phyloP scores from a whole-genome alignment of 257 asterid genomes.

The Salvia splendens region DNA sequence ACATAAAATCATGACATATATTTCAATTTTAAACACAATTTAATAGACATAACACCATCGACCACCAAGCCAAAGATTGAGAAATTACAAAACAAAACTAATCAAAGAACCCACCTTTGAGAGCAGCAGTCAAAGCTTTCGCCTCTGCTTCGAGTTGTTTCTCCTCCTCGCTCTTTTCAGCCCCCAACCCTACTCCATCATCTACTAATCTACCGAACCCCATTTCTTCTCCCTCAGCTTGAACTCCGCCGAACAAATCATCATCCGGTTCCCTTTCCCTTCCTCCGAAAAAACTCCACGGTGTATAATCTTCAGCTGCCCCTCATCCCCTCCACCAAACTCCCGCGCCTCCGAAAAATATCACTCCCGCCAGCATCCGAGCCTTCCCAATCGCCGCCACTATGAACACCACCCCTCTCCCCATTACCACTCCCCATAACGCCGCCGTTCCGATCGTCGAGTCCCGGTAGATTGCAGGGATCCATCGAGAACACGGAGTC shows the following conservation, averaged over 20 bases:
- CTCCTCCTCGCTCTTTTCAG: slow-evolving; percentile 42
- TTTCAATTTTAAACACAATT: too few relatives aligned
- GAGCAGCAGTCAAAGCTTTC: slow-evolving; percentile 51
- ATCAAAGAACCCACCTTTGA: slow-evolving; percentile 48
- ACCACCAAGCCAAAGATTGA: slow-evolving; percentile 2
- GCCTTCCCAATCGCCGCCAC: slow-evolving; percentile 25
- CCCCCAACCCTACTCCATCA: slow-evolving; percentile 26
- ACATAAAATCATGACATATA: background rate
- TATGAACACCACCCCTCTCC: slow-evolving; percentile 17
- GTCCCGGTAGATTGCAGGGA: slow-evolving; percentile 33
- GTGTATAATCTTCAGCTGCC: slow-evolving; percentile 37
- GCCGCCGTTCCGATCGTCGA: slow-evolving; percentile 31
- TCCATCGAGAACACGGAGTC: slow-evolving; percentile 50
- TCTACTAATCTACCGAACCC: slow-evolving; percentile 31
- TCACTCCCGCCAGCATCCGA: slow-evolving; percentile 28
- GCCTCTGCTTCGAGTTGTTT: slow-evolving; percentile 60
- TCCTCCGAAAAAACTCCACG: slow-evolving; percentile 57
- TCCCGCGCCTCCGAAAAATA: slow-evolving; percentile 31
- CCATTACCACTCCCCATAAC: slow-evolving; percentile 24
- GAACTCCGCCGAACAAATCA: slow-evolving; percentile 53
- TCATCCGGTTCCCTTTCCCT: slow-evolving; percentile 44
- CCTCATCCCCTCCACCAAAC: slow-evolving; percentile 33
- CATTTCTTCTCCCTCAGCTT: slow-evolving; percentile 34
- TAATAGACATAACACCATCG: too few relatives aligned
- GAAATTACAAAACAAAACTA: background rate